Conservation (phyloP, 176 grass and related monocot species). For the Calamus simplicifolius region DNA sequence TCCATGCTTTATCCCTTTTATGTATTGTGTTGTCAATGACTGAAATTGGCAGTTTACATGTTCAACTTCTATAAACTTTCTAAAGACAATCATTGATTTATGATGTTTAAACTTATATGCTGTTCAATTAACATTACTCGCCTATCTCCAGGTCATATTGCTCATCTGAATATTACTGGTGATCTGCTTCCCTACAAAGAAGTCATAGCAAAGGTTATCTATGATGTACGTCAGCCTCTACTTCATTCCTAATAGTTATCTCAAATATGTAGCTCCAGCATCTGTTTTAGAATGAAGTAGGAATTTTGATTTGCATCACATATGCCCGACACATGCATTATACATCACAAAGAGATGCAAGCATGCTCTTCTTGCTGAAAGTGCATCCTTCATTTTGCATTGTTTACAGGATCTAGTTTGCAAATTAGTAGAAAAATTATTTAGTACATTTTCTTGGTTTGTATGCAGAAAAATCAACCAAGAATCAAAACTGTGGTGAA, state of each 20-base stretch:
- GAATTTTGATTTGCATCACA: no score
- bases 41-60: neutral
- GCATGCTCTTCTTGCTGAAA: no score
- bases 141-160: slow-evolving; percentile 72
- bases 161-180: slow-evolving; percentile 88
- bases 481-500: slow-evolving; percentile 90
- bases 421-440: slow-evolving; percentile 1
- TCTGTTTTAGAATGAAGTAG: no score
- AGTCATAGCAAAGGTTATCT: slow-evolving; percentile 83
- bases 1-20: neutral
- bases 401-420: no score
- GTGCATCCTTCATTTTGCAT: no score
- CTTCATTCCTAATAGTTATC: no score
- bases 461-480: slow-evolving; percentile 78
- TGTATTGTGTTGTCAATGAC: neutral
- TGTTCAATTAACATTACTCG: slow-evolving; percentile 1
- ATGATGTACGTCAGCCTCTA: slow-evolving; percentile 59
- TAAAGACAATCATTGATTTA: no score
- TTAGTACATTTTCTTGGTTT: slow-evolving; percentile 17
- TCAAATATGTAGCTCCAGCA: no score
- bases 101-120: neutral
- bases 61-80: slow-evolving; percentile 19
- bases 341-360: no score
- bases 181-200: slow-evolving; percentile 74
- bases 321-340: no score